Base-by-base conservation (phyloP, 108 stramenopile genomes). In the Nitzschia palea region DNA sequence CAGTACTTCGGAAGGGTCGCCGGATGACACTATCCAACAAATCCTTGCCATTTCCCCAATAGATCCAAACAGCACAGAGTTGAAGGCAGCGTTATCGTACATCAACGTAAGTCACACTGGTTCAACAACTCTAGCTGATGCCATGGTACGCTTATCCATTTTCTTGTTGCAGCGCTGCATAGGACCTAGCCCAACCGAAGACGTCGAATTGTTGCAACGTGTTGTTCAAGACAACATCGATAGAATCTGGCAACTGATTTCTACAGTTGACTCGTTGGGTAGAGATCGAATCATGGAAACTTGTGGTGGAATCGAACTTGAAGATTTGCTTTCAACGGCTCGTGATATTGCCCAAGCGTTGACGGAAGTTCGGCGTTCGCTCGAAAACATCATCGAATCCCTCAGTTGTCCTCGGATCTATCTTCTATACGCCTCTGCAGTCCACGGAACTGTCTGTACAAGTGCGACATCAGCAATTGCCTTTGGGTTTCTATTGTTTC, bases 231-330 rank as follows among this genome's bases (percentile, higher is more conserved):
- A 26, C 1, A 30, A 36, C 1, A 59, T 78, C 27, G 73, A 71
- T 36, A 47, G 20, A 6, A 83, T 79, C n/a, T 83, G 82, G 82
- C 33, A 45, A 40, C 50, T 72, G 28, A 47, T 85, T 17, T 74
- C 77, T 3, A 60, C 30, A 25, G 55, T 85, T 45, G 84, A 79
- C 47, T 65, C 76, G 8, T 54, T 73, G n/a, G 84, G 76, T 15
- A 48, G 77, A n/a, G 55, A 33, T 0, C 29, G 68, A 23, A 40
- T 80, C 0, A 36, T 62, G 27, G 34, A 54, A 14, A 36, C 45
- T 9, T 85, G 84, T 48, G 84, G 80, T 18, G 67, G 58, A 5
- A 48, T 55, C 20, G 54, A 58, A 10, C 40, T 85, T 10, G 53
- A 40, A n/a, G 28, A 59, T 31, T 62, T 85, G 29, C 55, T 85